Evolutionary conservation across 495 filamentous ascomycete species (phyloP).

Genomic region (Xylona heveae): DNA sequence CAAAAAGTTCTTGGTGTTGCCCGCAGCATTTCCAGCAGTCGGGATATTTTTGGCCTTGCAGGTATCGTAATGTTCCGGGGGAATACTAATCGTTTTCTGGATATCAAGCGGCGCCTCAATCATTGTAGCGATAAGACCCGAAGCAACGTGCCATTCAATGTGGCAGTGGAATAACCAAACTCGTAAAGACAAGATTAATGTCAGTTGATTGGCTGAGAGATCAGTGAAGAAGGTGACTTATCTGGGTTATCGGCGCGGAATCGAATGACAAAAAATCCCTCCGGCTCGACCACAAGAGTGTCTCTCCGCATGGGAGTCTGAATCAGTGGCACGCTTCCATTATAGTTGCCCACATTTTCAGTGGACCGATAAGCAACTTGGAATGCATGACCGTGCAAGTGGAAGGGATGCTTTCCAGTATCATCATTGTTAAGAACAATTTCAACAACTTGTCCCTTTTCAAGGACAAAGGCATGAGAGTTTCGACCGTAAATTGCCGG

Average conservation of each 20-base stretch:
- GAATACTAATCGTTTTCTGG: slow-evolving; percentile 38
- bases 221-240: slow-evolving; percentile 9
- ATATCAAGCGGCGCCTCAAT: slow-evolving; percentile 47
- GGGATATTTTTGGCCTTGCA: slow-evolving; percentile 30
- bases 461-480: slow-evolving; percentile 46
- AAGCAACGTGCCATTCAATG: slow-evolving; percentile 60
- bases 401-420: slow-evolving; percentile 59
- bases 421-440: slow-evolving; percentile 67
- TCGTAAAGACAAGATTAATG: slow-evolving; percentile 13
- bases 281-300: slow-evolving; percentile 28
- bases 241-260: slow-evolving; percentile 43
- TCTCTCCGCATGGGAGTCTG: slow-evolving; percentile 42
- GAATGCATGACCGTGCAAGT: slow-evolving; percentile 75
- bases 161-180: slow-evolving; percentile 71
- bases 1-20: slow-evolving; percentile 37
- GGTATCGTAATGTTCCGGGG: slow-evolving; percentile 35
- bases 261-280: slow-evolving; percentile 21
- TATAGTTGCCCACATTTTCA: slow-evolving; percentile 24
- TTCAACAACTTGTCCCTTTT: slow-evolving; percentile 47
- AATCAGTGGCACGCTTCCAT: slow-evolving; percentile 18
- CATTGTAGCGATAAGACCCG: slow-evolving; percentile 47
- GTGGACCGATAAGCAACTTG: slow-evolving; percentile 39
- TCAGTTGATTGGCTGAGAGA: background rate
- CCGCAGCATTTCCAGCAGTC: slow-evolving; percentile 53
- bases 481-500: slow-evolving; percentile 49